Base-by-base conservation (phyloP, 2,329 filamentous ascomycete genomes). In the Nemania sp. region DNA sequence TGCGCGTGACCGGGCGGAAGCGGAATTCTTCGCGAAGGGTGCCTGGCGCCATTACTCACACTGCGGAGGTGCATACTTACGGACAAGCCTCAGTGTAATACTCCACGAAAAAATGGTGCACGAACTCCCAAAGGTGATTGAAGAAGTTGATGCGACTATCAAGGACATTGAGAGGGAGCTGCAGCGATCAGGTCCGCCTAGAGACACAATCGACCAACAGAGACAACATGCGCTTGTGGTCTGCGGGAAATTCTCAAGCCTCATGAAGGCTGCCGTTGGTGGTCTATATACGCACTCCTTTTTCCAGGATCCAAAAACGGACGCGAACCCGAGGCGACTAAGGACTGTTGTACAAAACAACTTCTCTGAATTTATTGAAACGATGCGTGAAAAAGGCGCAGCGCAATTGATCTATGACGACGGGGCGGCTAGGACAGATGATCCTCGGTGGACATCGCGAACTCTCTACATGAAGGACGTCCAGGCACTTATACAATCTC, bases 271-370 rank as follows among this genome's bases (percentile, higher is more conserved):
- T 3, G 67, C 73, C 0, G 61, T 73, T 1, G 68, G 73, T 17
- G 73, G 73, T 0, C 48, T 46, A 1, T 75, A 75, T 56, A 65
- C 47, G 4, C 62, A 71, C 43, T 3, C 29, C 1, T 76, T 72
- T 10, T 51, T 73, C 52, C 64, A 61, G 6, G 59, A 54, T 45
- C 32, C 29, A 6, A 60, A 65, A 21, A 50, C 54, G 15, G n/a
- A 49, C 3, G 53, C 59, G 4, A 54, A 53, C 6, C 65, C 52
- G 5, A 69, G 55, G 50, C 60, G 68, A 12, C 55, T 73, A 4
- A 59, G 71, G 20, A 66, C 69, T 18, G 64, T 68, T 3, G 62
- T 74, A 1, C 70, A 72, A 57, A 69, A 66, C 35, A 63, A 39
- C 1, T 59, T 71, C 5, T 18, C 20, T 11, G 58, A 64, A 1